Evolutionary conservation across 2,329 filamentous ascomycete species (phyloP).

Genomic region (Colletotrichum sp.): DNA sequence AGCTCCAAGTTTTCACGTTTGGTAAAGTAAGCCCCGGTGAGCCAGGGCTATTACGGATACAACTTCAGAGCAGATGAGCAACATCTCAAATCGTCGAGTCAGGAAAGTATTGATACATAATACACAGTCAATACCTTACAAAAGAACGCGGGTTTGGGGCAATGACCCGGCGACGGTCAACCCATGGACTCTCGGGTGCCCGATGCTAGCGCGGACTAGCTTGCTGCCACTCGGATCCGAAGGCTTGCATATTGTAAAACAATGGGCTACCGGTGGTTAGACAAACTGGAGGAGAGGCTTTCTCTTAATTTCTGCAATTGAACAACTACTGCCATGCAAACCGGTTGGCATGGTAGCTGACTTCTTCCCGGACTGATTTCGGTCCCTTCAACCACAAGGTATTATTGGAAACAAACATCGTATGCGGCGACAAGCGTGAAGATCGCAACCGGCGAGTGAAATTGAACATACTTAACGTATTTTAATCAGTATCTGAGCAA

Average conservation of each 20-base stretch:
- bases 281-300: neutral
- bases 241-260: neutral
- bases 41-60: accelerated
- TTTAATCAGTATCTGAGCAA: neutral
- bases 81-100: accelerated
- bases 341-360: neutral
- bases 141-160: neutral
- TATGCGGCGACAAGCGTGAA: neutral
- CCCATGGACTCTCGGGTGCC: neutral
- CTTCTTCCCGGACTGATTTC: neutral
- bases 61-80: neutral
- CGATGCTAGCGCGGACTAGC: neutral
- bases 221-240: neutral
- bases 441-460: neutral
- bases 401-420: neutral
- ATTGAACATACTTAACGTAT: neutral
- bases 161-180: neutral
- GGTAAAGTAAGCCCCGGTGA: neutral
- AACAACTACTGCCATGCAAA: neutral
- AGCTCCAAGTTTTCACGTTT: accelerated
- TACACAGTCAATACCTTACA: neutral
- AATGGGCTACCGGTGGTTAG: neutral
- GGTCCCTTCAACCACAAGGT: neutral
- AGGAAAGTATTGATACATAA: neutral
- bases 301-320: neutral